Evolutionary conservation across 129 eudicot genomes (phyloP).

Genomic region (Chrysanthemum seticuspe): DNA sequence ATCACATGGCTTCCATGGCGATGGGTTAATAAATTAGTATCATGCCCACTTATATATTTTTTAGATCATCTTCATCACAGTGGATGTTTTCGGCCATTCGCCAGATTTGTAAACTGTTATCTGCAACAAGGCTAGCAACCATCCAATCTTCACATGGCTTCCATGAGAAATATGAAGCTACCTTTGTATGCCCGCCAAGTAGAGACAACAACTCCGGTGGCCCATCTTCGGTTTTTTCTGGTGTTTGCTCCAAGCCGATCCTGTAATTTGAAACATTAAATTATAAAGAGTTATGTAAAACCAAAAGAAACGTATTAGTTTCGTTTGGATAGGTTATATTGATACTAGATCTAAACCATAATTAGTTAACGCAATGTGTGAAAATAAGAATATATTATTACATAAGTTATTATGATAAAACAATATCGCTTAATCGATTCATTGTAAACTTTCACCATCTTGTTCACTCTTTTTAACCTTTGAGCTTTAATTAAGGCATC

Average conservation of each 20-base stretch:
- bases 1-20: too few species aligned
- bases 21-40: too few species aligned
- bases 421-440: too few species aligned
- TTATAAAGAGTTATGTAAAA: too few species aligned
- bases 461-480: too few species aligned
- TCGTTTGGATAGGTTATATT: too few species aligned
- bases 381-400: too few species aligned
- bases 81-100: slow-evolving; percentile 96
- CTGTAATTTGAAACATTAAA: slow-evolving; percentile 20
- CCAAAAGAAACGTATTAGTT: too few species aligned
- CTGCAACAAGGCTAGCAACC: slow-evolving; percentile 88
- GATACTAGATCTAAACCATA: background rate
- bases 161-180: slow-evolving; percentile 90
- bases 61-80: slow-evolving; percentile 78
- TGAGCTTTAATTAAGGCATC: too few species aligned
- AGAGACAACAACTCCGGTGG: slow-evolving; percentile 92
- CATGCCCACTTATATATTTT: background rate
- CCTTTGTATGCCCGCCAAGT: slow-evolving; percentile 90
- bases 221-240: slow-evolving; percentile 85
- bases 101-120: slow-evolving; percentile 87
- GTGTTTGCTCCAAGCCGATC: slow-evolving; percentile 72
- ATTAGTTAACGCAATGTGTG: background rate
- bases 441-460: too few species aligned
- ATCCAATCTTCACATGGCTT: slow-evolving; percentile 96
- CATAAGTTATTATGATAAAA: too few species aligned